Evolutionary conservation across 2,329 filamentous ascomycete species (phyloP).

Genomic region (Calonectria pteridis): DNA sequence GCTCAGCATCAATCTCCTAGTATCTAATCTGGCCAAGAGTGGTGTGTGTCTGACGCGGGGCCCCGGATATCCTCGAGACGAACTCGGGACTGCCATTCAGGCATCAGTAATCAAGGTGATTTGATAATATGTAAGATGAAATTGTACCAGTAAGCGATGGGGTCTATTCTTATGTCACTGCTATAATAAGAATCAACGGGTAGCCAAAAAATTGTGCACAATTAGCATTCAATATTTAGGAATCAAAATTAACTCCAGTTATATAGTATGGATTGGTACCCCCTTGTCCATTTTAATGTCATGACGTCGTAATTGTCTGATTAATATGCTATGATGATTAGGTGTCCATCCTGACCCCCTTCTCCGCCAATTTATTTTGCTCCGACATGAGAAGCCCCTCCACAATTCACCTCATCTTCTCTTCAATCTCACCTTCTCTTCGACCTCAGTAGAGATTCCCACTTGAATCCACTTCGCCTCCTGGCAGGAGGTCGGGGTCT

Average conservation of each 20-base stretch:
- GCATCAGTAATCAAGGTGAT: constrained; percentile 31
- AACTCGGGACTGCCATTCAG: constrained; percentile 44
- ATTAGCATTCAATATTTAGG: constrained; percentile 9
- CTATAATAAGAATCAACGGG: background rate
- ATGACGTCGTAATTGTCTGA: constrained; percentile 42
- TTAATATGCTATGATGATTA: constrained; percentile 20
- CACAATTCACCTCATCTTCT: constrained; percentile 22
- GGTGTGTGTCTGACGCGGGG: constrained; percentile 41
- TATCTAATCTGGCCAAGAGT: constrained; percentile 34
- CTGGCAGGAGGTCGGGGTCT: constrained; percentile 24
- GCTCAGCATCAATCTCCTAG: constrained; percentile 33
- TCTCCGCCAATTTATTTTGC: background rate
- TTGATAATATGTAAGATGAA: background rate
- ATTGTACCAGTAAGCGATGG: background rate
- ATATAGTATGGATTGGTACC: constrained; percentile 38
- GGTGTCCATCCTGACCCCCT: constrained; percentile 16
- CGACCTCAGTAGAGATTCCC: constrained; percentile 42
- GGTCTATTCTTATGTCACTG: background rate
- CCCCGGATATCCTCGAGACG: constrained; percentile 41
- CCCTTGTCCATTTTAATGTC: constrained; percentile 29
- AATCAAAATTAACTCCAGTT: constrained; percentile 17
- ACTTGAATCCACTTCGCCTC: constrained; percentile 35
- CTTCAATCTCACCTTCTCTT: constrained; percentile 43
- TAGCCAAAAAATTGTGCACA: background rate
- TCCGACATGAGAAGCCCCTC: constrained; percentile 17